Percentiles rank a stretch among this genome's conserved stretches.
phyloP scores from a whole-genome alignment of 1,284 basidiomycete species.

The Entoloma clypeatum region DNA sequence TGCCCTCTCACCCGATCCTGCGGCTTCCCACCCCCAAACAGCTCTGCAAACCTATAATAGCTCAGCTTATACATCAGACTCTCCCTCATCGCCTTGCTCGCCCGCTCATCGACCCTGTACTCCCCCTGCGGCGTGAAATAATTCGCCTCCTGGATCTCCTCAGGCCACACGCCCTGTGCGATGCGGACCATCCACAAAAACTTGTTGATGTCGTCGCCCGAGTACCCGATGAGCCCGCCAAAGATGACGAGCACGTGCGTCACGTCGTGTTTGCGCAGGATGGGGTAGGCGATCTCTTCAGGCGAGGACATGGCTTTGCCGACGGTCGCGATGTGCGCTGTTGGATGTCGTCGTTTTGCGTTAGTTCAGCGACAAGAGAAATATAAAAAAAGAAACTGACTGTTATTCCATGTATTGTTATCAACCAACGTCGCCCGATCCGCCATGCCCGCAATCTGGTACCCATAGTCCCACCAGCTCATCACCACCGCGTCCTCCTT shows the following conservation, averaged over 20 bases:
- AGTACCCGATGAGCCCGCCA: slow-evolving; percentile 94
- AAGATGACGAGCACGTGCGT: slow-evolving; percentile 98
- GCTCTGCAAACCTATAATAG: slow-evolving; percentile 88
- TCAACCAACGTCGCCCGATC: slow-evolving; percentile 97
- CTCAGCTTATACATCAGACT: slow-evolving; percentile 99
- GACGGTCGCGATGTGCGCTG: slow-evolving; percentile 93
- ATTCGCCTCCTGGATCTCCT: slow-evolving; percentile 92
- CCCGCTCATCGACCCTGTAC: slow-evolving; percentile 89
- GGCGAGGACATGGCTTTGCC: slow-evolving; percentile 95
- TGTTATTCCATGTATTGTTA: slow-evolving; percentile 99
- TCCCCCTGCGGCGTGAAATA: slow-evolving; percentile 96
- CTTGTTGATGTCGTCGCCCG: slow-evolving; percentile 99
- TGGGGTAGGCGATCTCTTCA: slow-evolving; percentile 96
- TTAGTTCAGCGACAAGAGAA: slow-evolving; percentile 8
- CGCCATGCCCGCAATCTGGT: slow-evolving; percentile 99
- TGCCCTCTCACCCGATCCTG: slow-evolving; percentile 85
- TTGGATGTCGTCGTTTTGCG: slow-evolving; percentile 7
- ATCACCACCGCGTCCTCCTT: slow-evolving; percentile 89
- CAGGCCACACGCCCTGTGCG: slow-evolving; percentile 97
- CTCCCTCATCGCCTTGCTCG: slow-evolving; percentile 89
- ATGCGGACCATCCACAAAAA: slow-evolving; percentile 99
- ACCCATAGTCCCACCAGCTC: slow-evolving; percentile 99
- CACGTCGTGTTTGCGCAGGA: slow-evolving; percentile 95
- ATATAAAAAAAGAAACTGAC: slow-evolving; percentile 44
- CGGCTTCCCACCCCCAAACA: slow-evolving; percentile 75